Base-by-base conservation (phyloP, 768 basidiomycete species). In the Pseudohyphozyma bogoriensis region DNA sequence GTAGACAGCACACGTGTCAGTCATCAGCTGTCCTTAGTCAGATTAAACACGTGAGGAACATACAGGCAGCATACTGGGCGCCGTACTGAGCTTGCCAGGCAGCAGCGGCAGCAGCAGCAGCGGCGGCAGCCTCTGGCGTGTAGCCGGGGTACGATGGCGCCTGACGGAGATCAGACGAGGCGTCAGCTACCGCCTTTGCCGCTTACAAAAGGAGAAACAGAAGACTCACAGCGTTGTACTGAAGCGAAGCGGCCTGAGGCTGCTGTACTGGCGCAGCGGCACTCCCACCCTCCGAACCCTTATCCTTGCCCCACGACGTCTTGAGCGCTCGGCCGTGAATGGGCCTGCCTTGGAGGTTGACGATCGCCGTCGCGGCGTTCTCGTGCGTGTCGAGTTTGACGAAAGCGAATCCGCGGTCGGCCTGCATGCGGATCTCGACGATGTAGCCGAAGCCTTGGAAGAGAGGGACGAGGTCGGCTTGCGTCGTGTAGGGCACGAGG, bases 391-490 rank as follows among this genome's bases (percentile, higher is more conserved):
- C 95, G 58, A 97, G 81, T 77, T 97, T 97, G 73, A 99, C 91
- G 72, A 97, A 97, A 3, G 95, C 93, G 74, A 97, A 99, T 47
- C 93, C 93, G 65, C 93, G 86, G 78, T 97, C 93, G 63, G 95
- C 85, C 75, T 97, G 95, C 90, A 99, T 93, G 61, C 95, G 86
- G 74, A 97, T 92, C 77, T 99, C 95, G 67, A 89, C 91, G 50
- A 97, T 84, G 75, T 97, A 97, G 54, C 93, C 93, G 74, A 95
- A 97, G 57, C 90, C 90, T 77, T 95, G 89, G 83, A 97, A 97
- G 62, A 97, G 79, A 16, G 93, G 93, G 70, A 96, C 91, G 60
- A 99, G 84, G 75, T 99, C 95, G 45, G 89, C 89, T 74, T 97
- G 93, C 29, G 91, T 92, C 71, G 87, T 87, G 77, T 90, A 96